A percentile compares a stretch with the other conserved stretches of the same genome.
Conservation (phyloP, 352 stramenopile genomes). For the Phytopythium montanum region DNA sequence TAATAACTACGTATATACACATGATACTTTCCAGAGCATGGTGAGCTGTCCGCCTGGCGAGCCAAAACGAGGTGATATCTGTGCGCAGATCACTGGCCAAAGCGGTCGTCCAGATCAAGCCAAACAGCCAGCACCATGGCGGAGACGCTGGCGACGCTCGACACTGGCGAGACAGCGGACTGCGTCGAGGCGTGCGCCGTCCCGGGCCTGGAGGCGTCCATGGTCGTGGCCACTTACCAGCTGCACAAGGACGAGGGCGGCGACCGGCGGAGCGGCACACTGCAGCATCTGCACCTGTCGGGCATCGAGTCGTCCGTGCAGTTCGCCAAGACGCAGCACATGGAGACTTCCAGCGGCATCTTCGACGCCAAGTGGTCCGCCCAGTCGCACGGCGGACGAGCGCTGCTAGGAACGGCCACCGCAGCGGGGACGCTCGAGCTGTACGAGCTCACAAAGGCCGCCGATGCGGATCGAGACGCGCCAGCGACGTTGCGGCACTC, state of each 20-base stretch:
- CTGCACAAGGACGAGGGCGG: constrained; percentile 47
- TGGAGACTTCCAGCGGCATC: constrained; percentile 53
- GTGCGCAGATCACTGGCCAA: background rate
- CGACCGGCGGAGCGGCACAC: constrained; percentile 54
- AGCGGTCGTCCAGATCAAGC: background rate
- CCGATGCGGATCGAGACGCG: background rate
- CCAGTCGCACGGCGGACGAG: constrained; percentile 41
- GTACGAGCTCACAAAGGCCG: constrained; percentile 29
- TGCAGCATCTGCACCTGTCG: constrained; percentile 64
- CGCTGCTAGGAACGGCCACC: constrained; percentile 58
- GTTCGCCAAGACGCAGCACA: constrained; percentile 42
- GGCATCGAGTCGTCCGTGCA: constrained; percentile 20
- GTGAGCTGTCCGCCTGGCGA: background rate
- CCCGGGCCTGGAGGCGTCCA: constrained; percentile 47
- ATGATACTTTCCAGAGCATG: background rate
- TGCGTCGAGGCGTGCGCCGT: constrained; percentile 81
- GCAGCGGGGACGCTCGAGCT: constrained; percentile 64
- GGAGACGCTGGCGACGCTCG: constrained; percentile 58
- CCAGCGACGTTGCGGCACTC: constrained; percentile 24
- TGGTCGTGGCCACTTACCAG: constrained; percentile 82
- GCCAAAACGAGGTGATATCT: background rate
- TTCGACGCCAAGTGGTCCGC: constrained; percentile 85
- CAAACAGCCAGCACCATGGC: background rate
- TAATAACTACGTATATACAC: background rate
- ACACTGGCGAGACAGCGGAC: constrained; percentile 76